A percentile compares a stretch with the other conserved stretches of the same genome.
phyloP scores from a whole-genome alignment of 177 flowering plant genomes.

The Vitis hybrid region DNA sequence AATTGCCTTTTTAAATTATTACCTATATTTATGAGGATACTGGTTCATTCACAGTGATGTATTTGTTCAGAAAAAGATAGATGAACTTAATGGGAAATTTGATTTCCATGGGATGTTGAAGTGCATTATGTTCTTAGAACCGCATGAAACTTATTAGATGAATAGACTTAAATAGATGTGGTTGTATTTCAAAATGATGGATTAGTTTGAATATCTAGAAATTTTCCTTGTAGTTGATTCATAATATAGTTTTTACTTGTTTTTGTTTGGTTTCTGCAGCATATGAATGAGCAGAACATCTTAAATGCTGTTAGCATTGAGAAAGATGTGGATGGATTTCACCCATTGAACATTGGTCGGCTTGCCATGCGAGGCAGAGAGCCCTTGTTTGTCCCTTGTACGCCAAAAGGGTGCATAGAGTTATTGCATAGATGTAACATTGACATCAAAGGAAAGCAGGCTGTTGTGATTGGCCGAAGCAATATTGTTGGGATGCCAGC shows the following conservation, averaged over 20 bases:
- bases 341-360: constrained; percentile 84
- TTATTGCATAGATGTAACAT: constrained; percentile 71
- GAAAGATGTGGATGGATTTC: constrained; percentile 98
- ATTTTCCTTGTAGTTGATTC: not conserved
- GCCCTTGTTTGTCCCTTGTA: constrained; percentile 93
- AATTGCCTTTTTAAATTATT: no score
- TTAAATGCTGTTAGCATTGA: constrained; percentile 78
- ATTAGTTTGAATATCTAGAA: no score
- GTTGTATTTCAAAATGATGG: no score
- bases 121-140: not conserved
- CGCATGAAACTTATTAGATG: no score
- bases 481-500: constrained; percentile 94
- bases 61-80: not conserved
- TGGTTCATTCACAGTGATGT: not conserved
- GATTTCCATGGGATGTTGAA: not conserved
- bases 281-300: constrained; percentile 77
- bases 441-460: constrained; percentile 83
- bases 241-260: not conserved
- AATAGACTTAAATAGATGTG: no score
- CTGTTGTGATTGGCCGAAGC: constrained; percentile 93
- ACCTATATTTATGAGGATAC: no score
- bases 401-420: constrained; percentile 97
- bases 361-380: constrained; percentile 94
- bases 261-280: constrained; percentile 46
- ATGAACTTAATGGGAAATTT: not conserved